Evolutionary conservation across 495 filamentous ascomycete genomes (phyloP).

Genomic region (Aspergillus asperescens): DNA sequence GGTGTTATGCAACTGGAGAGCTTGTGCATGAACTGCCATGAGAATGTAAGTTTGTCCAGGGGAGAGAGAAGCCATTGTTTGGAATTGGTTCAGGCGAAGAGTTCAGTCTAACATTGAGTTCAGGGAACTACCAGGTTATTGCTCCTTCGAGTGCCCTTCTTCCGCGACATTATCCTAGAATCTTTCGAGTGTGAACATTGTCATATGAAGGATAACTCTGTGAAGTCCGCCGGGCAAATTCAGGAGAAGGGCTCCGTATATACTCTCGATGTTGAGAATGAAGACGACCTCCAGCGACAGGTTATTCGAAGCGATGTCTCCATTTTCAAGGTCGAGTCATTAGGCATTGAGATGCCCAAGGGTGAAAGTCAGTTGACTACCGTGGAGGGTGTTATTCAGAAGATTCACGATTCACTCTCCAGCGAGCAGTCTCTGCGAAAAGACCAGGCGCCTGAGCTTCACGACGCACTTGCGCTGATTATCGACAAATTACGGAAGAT

Average conservation of each 20-base stretch:
- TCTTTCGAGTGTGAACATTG: constrained; percentile 92
- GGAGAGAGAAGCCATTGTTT: too few species aligned
- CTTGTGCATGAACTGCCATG: constrained; percentile 81
- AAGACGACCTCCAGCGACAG: constrained; percentile 73
- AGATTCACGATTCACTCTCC: constrained; percentile 69
- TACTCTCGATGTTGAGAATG: constrained; percentile 62
- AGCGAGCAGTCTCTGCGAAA: constrained; percentile 71
- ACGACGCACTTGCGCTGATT: constrained; percentile 67
- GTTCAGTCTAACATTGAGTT: background rate
- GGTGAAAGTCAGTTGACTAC: constrained; percentile 87
- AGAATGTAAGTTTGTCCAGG: constrained; percentile 59
- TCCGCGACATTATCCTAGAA: constrained; percentile 94
- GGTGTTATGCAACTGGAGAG: constrained; percentile 52
- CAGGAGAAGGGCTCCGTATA: constrained; percentile 83
- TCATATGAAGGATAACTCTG: constrained; percentile 80
- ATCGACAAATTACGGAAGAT: constrained; percentile 66
- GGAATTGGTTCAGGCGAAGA: too few species aligned
- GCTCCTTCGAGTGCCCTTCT: constrained; percentile 87
- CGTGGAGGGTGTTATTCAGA: constrained; percentile 77
- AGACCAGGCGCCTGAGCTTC: constrained; percentile 64
- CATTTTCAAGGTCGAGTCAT: constrained; percentile 69
- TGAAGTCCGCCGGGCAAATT: constrained; percentile 84
- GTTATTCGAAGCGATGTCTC: constrained; percentile 89
- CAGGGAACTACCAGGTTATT: constrained; percentile 82
- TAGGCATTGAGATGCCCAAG: constrained; percentile 87